Conservation (phyloP, 2,329 filamentous ascomycete species). For the Beauveria sp. region DNA sequence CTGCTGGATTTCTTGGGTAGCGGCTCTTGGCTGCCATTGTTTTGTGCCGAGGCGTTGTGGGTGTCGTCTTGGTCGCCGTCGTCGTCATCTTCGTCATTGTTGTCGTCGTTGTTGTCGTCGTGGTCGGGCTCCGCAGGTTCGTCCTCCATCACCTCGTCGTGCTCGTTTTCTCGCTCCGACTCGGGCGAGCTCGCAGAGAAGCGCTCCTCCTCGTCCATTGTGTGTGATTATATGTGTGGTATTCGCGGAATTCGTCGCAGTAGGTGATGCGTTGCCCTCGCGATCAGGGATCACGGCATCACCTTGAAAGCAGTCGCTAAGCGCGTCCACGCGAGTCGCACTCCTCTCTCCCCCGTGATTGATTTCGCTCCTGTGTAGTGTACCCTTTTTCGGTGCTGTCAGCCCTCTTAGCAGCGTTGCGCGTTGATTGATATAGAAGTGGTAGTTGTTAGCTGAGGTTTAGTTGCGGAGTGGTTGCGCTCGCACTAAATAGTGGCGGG, state of each 20-base stretch:
- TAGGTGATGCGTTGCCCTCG: background rate
- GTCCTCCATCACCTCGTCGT: constrained; percentile 10
- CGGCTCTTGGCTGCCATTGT: constrained; percentile 15
- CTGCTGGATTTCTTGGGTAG: constrained; percentile 22
- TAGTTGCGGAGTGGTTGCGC: background rate
- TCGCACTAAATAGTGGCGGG: background rate
- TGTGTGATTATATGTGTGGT: background rate
- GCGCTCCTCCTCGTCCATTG: constrained; percentile 27
- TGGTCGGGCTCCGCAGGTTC: constrained; percentile 24
- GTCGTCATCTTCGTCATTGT: constrained; percentile 28
- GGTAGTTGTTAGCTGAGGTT: background rate
- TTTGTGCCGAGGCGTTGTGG: constrained; percentile 23
- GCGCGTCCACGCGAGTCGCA: background rate
- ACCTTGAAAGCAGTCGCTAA: background rate
- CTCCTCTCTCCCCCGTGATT: background rate
- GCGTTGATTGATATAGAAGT: background rate
- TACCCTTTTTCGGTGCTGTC: background rate
- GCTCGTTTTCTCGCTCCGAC: constrained; percentile 26
- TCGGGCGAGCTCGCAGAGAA: constrained; percentile 25
- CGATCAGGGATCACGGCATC: background rate
- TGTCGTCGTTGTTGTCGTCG: constrained; percentile 28
- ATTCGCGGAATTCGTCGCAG: background rate
- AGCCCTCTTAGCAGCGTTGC: background rate
- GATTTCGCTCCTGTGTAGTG: background rate
- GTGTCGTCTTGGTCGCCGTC: constrained; percentile 30